Percentiles rank a stretch among this genome's conserved stretches.
These are phyloP conservation scores for Globisporangium cylindrosporum DNA, from an alignment of 352 stramenopile species.

Conservation along the genomic window DNA sequence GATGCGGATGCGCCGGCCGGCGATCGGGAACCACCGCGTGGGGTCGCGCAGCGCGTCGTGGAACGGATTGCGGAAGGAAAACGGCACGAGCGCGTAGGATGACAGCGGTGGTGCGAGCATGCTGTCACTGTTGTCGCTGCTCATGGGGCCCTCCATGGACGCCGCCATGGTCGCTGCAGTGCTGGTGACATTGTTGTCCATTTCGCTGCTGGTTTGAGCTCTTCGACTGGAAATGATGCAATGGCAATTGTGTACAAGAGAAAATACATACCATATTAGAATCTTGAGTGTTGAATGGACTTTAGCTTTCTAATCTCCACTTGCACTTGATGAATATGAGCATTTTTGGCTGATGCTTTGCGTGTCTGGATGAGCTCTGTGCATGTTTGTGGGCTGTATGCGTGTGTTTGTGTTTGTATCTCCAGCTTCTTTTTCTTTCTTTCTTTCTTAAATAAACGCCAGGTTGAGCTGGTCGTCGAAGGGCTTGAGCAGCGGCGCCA, in stretches of 20 bases:
- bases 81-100: conserved; percentile 50
- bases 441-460: conserved; percentile 69
- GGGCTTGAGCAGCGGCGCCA: conserved; percentile 79
- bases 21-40: conserved; percentile 67
- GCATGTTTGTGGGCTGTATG: not conserved
- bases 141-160: conserved; percentile 12
- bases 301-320: not conserved
- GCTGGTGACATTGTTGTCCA: not conserved
- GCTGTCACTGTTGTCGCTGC: not conserved
- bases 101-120: not conserved
- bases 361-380: not conserved
- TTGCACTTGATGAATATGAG: not conserved
- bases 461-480: conserved; percentile 88
- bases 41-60: conserved; percentile 68
- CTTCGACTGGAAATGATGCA: not conserved
- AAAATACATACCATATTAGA: not conserved
- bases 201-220: not conserved
- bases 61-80: conserved; percentile 74
- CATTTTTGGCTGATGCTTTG: not conserved
- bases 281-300: not conserved
- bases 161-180: not conserved
- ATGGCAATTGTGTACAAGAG: not conserved
- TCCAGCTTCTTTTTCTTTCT: not conserved
- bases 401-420: not conserved
- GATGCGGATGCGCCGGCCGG: conserved; percentile 50